These are phyloP conservation scores for Ceratocystis harringtonii DNA, from an alignment of 2,329 filamentous ascomycete species.

Conservation along the genomic window DNA sequence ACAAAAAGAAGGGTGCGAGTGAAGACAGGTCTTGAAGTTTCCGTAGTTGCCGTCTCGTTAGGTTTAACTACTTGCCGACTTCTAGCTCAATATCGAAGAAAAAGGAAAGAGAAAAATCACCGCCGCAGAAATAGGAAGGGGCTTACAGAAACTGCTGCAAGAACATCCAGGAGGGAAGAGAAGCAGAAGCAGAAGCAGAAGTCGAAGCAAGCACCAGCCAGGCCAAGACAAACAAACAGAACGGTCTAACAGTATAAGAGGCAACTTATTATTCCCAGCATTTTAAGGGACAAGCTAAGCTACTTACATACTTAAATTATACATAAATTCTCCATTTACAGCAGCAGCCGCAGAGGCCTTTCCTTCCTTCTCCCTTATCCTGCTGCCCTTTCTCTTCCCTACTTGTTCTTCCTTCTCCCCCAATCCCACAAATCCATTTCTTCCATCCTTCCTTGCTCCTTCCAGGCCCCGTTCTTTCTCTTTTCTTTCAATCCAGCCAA, in stretches of 20 bases:
- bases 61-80: too few species aligned
- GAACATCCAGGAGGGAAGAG: slow-evolving; percentile 16
- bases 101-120: not conserved
- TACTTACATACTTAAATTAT: not conserved
- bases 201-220: slow-evolving; percentile 2
- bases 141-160: not conserved
- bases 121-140: not conserved
- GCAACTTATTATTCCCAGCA: not conserved
- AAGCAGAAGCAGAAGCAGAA: slow-evolving; percentile 16
- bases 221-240: not conserved
- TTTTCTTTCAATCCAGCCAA: too few species aligned
- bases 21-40: too few species aligned
- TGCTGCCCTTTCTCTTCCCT: not conserved
- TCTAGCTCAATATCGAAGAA: not conserved
- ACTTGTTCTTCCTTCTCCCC: not conserved
- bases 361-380: not conserved
- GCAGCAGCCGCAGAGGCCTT: not conserved
- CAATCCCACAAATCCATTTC: not conserved
- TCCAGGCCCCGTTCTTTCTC: not conserved
- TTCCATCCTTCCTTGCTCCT: not conserved
- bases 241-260: not conserved
- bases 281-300: too few species aligned
- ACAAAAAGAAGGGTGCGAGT: not conserved
- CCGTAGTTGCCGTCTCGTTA: too few species aligned
- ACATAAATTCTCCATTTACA: slow-evolving; percentile 18